Percentiles rank a stretch among this genome's conserved stretches.
Conservation (phyloP, 371 early-diverging fungal genomes). For the Syncephalis fuscata region DNA sequence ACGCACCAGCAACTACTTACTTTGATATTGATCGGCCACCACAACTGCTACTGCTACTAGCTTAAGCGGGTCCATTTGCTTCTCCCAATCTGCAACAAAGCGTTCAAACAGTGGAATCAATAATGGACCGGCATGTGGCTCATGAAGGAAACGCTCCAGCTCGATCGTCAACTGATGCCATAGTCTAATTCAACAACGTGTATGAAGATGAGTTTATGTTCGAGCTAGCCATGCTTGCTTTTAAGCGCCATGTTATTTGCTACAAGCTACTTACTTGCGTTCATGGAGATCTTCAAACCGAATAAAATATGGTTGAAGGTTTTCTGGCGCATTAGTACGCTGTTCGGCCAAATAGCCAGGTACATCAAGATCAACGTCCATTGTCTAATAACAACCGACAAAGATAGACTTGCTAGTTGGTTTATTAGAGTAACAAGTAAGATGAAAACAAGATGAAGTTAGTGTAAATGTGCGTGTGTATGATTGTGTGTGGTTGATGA, state of each 20-base stretch:
- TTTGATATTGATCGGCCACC: constrained; percentile 57
- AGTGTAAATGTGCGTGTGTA: no score
- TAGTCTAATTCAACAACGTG: constrained; percentile 30
- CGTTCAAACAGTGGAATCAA: constrained; percentile 69
- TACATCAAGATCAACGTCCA: constrained; percentile 77
- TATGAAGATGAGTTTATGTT: no score
- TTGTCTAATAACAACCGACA: constrained; percentile 9
- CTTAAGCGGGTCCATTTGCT: constrained; percentile 83
- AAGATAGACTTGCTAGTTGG: no score
- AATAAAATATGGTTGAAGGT: constrained; percentile 50
- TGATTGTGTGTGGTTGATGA: no score
- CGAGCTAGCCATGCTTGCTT: no score
- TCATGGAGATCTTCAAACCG: constrained; percentile 83
- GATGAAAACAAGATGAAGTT: no score
- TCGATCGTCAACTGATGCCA: constrained; percentile 92
- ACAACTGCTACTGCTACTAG: constrained; percentile 64
- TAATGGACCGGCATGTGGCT: constrained; percentile 58
- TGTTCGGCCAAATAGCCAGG: constrained; percentile 48
- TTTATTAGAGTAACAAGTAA: no score
- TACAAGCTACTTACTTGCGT: constrained; percentile 53
- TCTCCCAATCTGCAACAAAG: constrained; percentile 85
- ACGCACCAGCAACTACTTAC: no score
- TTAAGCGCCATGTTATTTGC: no score
- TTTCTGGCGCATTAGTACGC: constrained; percentile 44
- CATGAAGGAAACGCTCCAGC: constrained; percentile 55